A percentile compares a stretch with the other conserved stretches of the same genome.
These are phyloP conservation scores for Puccinia sorghi DNA, from an alignment of 1,284 basidiomycete genomes.

Conservation along the genomic window DNA sequence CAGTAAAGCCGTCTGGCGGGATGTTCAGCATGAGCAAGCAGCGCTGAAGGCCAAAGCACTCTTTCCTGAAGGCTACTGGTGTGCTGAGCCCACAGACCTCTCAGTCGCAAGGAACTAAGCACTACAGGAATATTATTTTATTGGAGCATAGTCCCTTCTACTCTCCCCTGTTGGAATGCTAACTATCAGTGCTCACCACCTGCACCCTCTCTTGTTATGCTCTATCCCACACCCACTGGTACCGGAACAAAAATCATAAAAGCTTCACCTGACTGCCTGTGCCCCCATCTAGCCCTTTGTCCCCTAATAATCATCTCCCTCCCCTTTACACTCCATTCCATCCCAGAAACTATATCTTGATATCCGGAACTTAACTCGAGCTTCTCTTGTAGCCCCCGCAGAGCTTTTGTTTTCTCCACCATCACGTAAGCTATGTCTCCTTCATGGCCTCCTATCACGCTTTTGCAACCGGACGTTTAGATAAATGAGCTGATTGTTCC, in stretches of 20 bases:
- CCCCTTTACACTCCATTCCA: neutral
- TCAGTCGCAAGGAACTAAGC: neutral
- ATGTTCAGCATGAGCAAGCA: neutral
- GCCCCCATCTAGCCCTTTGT: neutral
- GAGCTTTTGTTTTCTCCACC: no score
- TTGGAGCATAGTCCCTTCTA: no score
- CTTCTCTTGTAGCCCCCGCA: neutral
- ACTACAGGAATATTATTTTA: no score
- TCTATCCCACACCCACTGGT: neutral
- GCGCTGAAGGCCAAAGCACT: neutral
- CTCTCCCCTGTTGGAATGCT: constrained; percentile 13
- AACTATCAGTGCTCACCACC: neutral
- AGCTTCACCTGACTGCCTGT: neutral
- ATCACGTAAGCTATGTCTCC: no score
- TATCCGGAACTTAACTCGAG: neutral
- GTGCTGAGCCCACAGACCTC: neutral
- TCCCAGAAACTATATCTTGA: neutral
- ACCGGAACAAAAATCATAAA: neutral
- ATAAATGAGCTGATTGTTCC: no score
- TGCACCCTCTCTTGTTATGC: neutral
- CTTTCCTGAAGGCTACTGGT: neutral
- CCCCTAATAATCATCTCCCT: neutral
- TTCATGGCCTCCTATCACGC: no score
- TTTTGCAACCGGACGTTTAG: no score
- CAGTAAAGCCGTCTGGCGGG: neutral